Conservation (phyloP, 495 filamentous ascomycete species). For the Annulohypoxylon nitens region DNA sequence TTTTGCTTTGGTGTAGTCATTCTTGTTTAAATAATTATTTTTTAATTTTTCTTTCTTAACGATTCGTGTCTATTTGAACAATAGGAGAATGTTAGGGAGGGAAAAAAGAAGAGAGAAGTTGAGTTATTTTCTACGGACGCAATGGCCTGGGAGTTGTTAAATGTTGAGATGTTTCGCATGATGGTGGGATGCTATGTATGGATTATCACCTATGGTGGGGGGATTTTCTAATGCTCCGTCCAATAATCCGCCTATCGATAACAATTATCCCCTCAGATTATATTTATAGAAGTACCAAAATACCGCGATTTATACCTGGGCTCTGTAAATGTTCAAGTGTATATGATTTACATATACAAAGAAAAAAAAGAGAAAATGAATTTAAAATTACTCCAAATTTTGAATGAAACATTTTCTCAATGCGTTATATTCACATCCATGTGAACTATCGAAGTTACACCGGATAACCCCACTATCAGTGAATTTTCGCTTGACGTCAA, state of each 20-base stretch:
- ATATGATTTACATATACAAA: too few species aligned
- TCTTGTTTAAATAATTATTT: slow-evolving; percentile 33
- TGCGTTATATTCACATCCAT: too few species aligned
- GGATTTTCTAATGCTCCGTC: slow-evolving; percentile 30
- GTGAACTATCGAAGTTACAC: too few species aligned
- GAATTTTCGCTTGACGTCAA: slow-evolving; percentile 39
- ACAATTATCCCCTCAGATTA: slow-evolving; percentile 20
- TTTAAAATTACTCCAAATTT: too few species aligned
- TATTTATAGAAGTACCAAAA: background rate
- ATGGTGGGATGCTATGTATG: slow-evolving; percentile 45
- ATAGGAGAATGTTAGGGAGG: slow-evolving; percentile 37
- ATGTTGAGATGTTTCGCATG: slow-evolving; percentile 49
- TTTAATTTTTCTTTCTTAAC: slow-evolving; percentile 7
- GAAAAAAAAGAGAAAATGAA: too few species aligned
- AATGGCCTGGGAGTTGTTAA: slow-evolving; percentile 36
- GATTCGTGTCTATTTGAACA: slow-evolving; percentile 34
- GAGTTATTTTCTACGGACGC: slow-evolving; percentile 41
- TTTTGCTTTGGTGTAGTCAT: slow-evolving; percentile 92
- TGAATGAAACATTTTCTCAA: too few species aligned
- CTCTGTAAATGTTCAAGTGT: too few species aligned
- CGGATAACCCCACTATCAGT: slow-evolving; percentile 34
- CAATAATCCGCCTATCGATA: slow-evolving; percentile 34
- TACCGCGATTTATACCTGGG: background rate
- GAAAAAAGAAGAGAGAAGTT: slow-evolving; percentile 43
- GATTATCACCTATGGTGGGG: slow-evolving; percentile 45